These are phyloP conservation scores for Mycosphaerelloides madeirae DNA, from an alignment of 2,329 filamentous ascomycete genomes.

Conservation along the genomic window DNA sequence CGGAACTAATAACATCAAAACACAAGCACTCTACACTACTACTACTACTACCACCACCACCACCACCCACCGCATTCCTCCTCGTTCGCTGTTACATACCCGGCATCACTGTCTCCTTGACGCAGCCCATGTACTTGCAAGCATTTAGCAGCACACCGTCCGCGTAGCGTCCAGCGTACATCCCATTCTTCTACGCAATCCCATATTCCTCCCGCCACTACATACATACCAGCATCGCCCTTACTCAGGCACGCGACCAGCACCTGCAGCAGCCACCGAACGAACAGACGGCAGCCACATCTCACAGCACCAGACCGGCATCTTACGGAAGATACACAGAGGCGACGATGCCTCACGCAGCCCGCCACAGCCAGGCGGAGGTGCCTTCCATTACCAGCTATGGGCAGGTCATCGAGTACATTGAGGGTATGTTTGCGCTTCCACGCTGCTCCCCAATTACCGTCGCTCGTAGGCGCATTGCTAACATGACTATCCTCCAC, in stretches of 20 bases:
- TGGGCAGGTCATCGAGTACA: slow-evolving; percentile 93
- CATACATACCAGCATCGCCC: slow-evolving; percentile 1
- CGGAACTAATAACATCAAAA: background rate
- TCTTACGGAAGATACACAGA: slow-evolving; percentile 5
- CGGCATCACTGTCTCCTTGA: background rate
- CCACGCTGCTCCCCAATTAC: slow-evolving; percentile 14
- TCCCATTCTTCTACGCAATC: background rate
- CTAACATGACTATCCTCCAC: slow-evolving; percentile 28
- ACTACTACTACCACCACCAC: background rate
- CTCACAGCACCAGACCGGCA: background rate
- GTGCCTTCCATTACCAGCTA: slow-evolving; percentile 50
- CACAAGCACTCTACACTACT: background rate
- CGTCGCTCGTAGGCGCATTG: slow-evolving; percentile 8
- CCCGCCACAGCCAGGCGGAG: slow-evolving; percentile 25
- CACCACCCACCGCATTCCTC: background rate
- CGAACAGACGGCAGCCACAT: background rate
- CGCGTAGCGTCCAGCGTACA: slow-evolving; percentile 1
- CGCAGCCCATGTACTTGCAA: slow-evolving; percentile 5
- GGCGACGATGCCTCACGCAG: slow-evolving; percentile 28
- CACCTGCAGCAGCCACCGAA: background rate
- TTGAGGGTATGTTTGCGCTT: slow-evolving; percentile 64
- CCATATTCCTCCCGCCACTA: background rate
- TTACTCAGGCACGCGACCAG: slow-evolving; percentile 2
- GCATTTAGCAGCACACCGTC: background rate
- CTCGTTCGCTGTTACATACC: background rate